Base-by-base conservation (phyloP, 192 early-diverging fungal genomes). In the Podila verticillata region DNA sequence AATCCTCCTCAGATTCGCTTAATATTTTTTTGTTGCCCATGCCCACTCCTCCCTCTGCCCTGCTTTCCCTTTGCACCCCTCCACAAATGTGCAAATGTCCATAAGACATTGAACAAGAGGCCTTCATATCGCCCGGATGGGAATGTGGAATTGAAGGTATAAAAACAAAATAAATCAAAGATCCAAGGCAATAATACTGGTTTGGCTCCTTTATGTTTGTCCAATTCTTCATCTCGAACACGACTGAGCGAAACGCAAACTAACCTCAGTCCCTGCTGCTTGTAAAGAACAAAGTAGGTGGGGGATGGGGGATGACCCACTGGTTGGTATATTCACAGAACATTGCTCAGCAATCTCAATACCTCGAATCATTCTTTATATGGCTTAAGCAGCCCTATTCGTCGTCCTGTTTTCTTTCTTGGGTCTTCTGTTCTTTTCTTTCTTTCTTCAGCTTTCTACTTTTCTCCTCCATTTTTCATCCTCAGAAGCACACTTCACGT, bases 191-290 rank as follows among this genome's bases (percentile, higher is more conserved):
- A 54, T 10, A 47, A 4, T n/a, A 26, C 8, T 7, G 13, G 9
- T 20, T 54, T 26, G 20, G 20, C 51, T 54, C 51, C 51, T 26
- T 7, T 54, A 24, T 44, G 5, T 54, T 24, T 24, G 58, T 24
- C 58, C 36, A 61, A 69, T 61, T 69, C 67, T 69, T 58, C 26
- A 69, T 69, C 67, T 69, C 67, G 67, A 69, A 69, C 60, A 69
- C 67, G 67, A 69, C 67, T 61, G 47, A 69, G 58, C 29, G 31
- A 19, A 35, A 49, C 13, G 54, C 49, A n/a, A 39, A 22, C 29
- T 24, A 54, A 24, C 51, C 51, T 54, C 51, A 24, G n/a, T 22
- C 17, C n/a, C n/a, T 22, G n/a, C 22, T 54, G 39, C 17, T n/a
- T 44, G 12, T 3, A 44, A 64, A 29, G 47, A 62, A 62, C 29